phyloP scores from a whole-genome alignment of 1,284 basidiomycete genomes.

The Porodaedalea pini region DNA sequence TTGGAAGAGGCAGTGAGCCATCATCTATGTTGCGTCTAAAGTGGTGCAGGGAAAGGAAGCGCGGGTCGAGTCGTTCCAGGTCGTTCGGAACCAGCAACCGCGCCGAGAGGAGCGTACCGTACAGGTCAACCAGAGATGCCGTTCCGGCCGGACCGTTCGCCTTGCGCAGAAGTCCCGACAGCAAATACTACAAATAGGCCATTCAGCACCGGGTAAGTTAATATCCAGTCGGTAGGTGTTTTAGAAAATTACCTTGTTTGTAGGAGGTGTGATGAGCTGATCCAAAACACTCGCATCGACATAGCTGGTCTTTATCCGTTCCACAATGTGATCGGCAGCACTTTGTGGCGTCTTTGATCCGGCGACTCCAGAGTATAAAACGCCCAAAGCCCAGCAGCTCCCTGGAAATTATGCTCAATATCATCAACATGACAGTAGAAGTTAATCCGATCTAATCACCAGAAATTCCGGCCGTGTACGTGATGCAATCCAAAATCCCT shows the following conservation, averaged over 20 bases:
- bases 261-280: constrained; percentile 34
- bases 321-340: constrained; percentile 32
- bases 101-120: constrained; percentile 39
- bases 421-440: not conserved
- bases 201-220: not conserved
- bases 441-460: constrained; percentile 24
- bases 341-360: constrained; percentile 27
- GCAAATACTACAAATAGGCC: constrained; percentile 23
- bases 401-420: constrained; percentile 23
- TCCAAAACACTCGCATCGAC: constrained; percentile 37
- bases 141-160: constrained; percentile 32
- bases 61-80: constrained; percentile 29
- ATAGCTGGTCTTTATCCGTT: constrained; percentile 36
- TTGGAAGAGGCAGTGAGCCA: constrained; percentile 37
- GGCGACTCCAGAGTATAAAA: constrained; percentile 38
- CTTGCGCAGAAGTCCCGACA: constrained; percentile 38
- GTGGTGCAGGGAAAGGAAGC: constrained; percentile 35
- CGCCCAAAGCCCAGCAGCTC: constrained; percentile 38
- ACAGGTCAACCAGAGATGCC: constrained; percentile 36
- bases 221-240: not conserved
- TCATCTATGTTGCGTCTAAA: constrained; percentile 33
- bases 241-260: constrained; percentile 31
- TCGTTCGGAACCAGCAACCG: constrained; percentile 36
- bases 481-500: constrained; percentile 35
- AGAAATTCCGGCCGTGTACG: constrained; percentile 39